Conservation (phyloP, 2,329 filamentous ascomycete species). For the Diatrype stigma region DNA sequence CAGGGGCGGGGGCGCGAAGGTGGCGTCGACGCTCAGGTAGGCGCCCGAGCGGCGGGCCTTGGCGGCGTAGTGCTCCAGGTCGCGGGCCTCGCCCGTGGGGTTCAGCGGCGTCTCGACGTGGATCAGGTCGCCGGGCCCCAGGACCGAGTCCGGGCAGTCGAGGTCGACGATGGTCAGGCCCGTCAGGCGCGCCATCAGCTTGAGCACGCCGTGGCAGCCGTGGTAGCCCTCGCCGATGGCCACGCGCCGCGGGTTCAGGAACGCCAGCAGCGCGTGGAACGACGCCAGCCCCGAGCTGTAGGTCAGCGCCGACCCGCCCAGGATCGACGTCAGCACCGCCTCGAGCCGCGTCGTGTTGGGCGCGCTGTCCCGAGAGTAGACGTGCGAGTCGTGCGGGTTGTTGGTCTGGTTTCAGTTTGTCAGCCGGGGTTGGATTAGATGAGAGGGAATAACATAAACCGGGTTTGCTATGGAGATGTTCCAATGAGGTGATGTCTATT, state of each 20-base stretch:
- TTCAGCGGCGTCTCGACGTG: constrained; percentile 94
- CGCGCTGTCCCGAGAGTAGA: constrained; percentile 78
- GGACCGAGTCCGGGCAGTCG: constrained; percentile 59
- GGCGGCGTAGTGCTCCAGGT: constrained; percentile 67
- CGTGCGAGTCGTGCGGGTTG: constrained; percentile 57
- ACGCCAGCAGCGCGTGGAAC: constrained; percentile 83
- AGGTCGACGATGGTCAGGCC: constrained; percentile 70
- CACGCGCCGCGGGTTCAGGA: constrained; percentile 76
- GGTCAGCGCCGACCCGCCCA: constrained; percentile 66
- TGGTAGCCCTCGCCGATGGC: constrained; percentile 87
- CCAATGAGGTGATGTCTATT: no score
- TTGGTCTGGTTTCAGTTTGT: constrained; percentile 33
- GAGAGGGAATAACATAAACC: no score
- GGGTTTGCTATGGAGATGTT: no score
- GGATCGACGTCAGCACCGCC: constrained; percentile 68
- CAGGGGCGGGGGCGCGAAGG: constrained; percentile 86
- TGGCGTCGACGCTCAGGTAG: constrained; percentile 79
- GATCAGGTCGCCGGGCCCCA: constrained; percentile 76
- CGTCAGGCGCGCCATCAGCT: constrained; percentile 68
- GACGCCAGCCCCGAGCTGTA: constrained; percentile 84
- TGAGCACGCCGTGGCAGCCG: constrained; percentile 83
- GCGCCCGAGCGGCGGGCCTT: constrained; percentile 71
- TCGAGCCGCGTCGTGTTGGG: constrained; percentile 85
- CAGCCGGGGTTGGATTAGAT: no score
- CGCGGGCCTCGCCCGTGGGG: constrained; percentile 75